A percentile compares a stretch with the other conserved stretches of the same genome.
phyloP scores from a whole-genome alignment of 2,329 filamentous ascomycete genomes.

The Diplodia scrobiculata region DNA sequence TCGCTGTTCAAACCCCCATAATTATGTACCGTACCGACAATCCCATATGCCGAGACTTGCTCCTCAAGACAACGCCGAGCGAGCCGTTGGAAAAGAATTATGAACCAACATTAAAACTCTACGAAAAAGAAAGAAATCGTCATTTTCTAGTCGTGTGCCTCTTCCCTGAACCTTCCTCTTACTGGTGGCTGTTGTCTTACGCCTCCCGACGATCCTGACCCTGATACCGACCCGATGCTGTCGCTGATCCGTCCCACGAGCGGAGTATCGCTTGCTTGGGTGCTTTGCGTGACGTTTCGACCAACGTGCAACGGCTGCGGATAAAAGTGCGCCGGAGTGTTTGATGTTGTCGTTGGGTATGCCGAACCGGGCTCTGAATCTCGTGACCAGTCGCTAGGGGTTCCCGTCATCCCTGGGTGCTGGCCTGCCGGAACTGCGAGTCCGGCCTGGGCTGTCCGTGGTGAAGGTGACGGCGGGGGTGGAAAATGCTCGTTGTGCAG shows the following conservation, averaged over 20 bases:
- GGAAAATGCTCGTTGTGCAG: conserved; percentile 31
- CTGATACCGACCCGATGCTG: conserved; percentile 23
- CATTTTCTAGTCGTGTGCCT: conserved; percentile 16
- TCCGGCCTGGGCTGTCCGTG: conserved; percentile 24
- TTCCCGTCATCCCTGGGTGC: conserved; percentile 30
- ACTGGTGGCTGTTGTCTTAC: not conserved
- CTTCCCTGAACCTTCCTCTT: conserved; percentile 26
- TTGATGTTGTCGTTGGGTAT: conserved; percentile 32
- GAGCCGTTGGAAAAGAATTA: not conserved
- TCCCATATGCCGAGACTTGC: not conserved
- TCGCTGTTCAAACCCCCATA: not conserved
- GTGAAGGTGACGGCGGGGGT: conserved; percentile 30
- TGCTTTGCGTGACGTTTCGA: conserved; percentile 9
- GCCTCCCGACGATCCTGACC: conserved; percentile 8
- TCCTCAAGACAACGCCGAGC: conserved; percentile 4
- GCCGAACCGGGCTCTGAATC: conserved; percentile 24
- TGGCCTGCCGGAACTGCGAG: conserved; percentile 20
- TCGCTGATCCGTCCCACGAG: conserved; percentile 23
- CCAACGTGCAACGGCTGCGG: conserved; percentile 35
- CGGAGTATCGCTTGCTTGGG: conserved; percentile 20
- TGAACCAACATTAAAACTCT: conserved; percentile 6
- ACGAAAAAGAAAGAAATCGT: not conserved
- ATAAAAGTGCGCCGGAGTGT: conserved; percentile 44
- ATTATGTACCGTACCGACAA: not conserved
- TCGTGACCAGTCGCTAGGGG: conserved; percentile 32